These are phyloP conservation scores for Babesia divergens DNA, from an alignment of 169 alveolate species.

Conservation along the genomic window DNA sequence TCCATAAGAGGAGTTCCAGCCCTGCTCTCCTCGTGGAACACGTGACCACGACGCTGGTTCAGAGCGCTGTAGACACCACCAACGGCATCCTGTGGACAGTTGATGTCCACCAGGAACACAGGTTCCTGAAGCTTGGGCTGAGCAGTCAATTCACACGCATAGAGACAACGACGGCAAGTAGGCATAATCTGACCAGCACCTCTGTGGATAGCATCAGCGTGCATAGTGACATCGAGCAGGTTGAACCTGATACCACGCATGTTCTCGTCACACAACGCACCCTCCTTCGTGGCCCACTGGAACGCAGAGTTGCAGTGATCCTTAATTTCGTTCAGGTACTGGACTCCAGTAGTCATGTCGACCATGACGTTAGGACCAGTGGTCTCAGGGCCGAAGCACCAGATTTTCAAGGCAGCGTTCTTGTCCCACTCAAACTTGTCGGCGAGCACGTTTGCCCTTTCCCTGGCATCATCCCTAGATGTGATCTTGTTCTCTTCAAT, in stretches of 20 bases:
- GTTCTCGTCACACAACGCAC: constrained; percentile 97
- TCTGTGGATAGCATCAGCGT: constrained; percentile 99
- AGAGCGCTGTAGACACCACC: constrained; percentile 96
- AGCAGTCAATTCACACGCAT: constrained; percentile 96
- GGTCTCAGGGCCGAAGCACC: constrained; percentile 99
- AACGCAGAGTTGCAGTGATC: constrained; percentile 98
- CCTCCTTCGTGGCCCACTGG: constrained; percentile 99
- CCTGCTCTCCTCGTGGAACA: constrained; percentile 95
- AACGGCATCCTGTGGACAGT: constrained; percentile 95
- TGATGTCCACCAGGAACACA: constrained; percentile 95
- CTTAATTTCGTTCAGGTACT: constrained; percentile 97
- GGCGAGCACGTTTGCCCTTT: constrained; percentile 88
- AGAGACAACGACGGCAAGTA: constrained; percentile 93
- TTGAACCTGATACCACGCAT: constrained; percentile 98
- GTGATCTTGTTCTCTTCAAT: constrained; percentile 92
- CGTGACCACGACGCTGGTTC: constrained; percentile 97
- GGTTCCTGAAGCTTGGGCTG: constrained; percentile 98
- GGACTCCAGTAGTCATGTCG: constrained; percentile 96
- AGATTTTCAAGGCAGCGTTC: constrained; percentile 94
- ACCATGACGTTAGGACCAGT: constrained; percentile 97
- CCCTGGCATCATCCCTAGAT: constrained; percentile 93
- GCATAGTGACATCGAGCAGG: constrained; percentile 95
- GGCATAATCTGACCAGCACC: constrained; percentile 99
- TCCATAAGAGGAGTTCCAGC: constrained; percentile 97
- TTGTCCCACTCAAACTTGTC: constrained; percentile 97